Evolutionary conservation across 768 basidiomycete species (phyloP), one percentile per base, ranked within the genome.

Genomic region (Termitomyces titanicus): DNA sequence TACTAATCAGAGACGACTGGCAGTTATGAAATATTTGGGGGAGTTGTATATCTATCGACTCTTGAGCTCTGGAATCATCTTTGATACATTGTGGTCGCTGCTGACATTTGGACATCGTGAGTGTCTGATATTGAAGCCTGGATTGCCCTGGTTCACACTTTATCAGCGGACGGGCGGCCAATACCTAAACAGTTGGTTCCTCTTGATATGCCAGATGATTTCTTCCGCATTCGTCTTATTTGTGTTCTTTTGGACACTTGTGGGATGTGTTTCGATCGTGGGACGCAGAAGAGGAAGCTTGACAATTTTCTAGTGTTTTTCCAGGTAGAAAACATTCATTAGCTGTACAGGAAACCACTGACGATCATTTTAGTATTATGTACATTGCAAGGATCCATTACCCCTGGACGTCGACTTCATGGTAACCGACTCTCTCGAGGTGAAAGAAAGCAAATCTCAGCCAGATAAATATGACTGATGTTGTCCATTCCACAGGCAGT

Each of bases 361-460:
- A 48, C 54, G 15, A 53, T 38, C 9, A 44, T 39, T 33, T 39
- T 25, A 87, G 83, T 87, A 94, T 55, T 99, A 98, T 68, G 77
- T 90, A 15, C 78, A 87, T n/a, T 92, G 90, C 75, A 99, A 99
- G 72, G 80, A 86, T 43, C 76, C 84, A 22, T 69, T 95, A n/a
- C 88, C 97, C 0, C 95, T 98, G 94, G 97, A 99, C 59, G 89
- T 97, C 11, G 95, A 97, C 51, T 99, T 98, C 71, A 96, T 98
- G 93, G 70, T 97, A 7, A 84, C 85, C 0, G 97, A 99, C 69
- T 97, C 96, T 1, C 70, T 99, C 9, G 95, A 98, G 74, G 93
- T 93, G 60, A 61, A 73, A 56, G 24, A 43, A 25, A 49, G 45
- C 2, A 46, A 20, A 38, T 40, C 10, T 34, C 24, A n/a, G 45